Percentiles rank a stretch among this genome's conserved stretches.
These are phyloP conservation scores for Paracamarosporium sp. DNA, from an alignment of 2,329 filamentous ascomycete species.

Conservation along the genomic window DNA sequence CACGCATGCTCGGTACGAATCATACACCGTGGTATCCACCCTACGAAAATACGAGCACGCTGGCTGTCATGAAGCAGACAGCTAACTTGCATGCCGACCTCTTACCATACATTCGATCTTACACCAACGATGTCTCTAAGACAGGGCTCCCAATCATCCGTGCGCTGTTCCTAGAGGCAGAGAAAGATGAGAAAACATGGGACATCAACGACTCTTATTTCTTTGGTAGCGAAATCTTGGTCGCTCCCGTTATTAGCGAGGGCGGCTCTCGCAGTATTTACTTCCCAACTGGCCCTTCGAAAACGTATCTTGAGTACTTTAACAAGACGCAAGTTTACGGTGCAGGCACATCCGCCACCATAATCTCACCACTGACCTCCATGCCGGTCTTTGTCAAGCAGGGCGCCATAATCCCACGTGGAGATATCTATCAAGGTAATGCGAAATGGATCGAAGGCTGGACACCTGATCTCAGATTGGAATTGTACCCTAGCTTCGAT, in stretches of 20 bases:
- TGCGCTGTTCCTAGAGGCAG: slow-evolving; percentile 44
- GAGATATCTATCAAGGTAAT: slow-evolving; percentile 44
- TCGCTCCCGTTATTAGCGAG: slow-evolving; percentile 40
- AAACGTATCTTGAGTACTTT: slow-evolving; percentile 43
- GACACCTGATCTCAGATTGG: slow-evolving; percentile 36
- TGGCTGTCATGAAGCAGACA: slow-evolving; percentile 39
- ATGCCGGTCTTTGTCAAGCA: slow-evolving; percentile 42
- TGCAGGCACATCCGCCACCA: slow-evolving; percentile 24
- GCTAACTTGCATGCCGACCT: slow-evolving; percentile 40
- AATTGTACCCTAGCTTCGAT: slow-evolving; percentile 38
- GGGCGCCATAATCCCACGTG: slow-evolving; percentile 42
- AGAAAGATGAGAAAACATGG: slow-evolving; percentile 30
- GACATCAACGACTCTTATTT: slow-evolving; percentile 38
- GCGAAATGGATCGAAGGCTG: slow-evolving; percentile 43
- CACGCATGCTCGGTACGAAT: slow-evolving; percentile 32
- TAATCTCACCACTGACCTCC: slow-evolving; percentile 25
- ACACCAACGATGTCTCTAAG: slow-evolving; percentile 33
- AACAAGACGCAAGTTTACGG: slow-evolving; percentile 28
- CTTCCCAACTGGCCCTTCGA: slow-evolving; percentile 32
- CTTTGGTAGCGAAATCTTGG: slow-evolving; percentile 42
- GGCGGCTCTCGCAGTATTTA: slow-evolving; percentile 37
- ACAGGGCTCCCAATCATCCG: slow-evolving; percentile 43
- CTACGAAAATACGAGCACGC: slow-evolving; percentile 31
- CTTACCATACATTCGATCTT: slow-evolving; percentile 43
- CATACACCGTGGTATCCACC: slow-evolving; percentile 47